Percentiles rank a stretch among this genome's conserved stretches.
These are phyloP conservation scores for Amphicarpaea edgeworthii DNA, from an alignment of 306 rosid genomes.

Conservation along the genomic window DNA sequence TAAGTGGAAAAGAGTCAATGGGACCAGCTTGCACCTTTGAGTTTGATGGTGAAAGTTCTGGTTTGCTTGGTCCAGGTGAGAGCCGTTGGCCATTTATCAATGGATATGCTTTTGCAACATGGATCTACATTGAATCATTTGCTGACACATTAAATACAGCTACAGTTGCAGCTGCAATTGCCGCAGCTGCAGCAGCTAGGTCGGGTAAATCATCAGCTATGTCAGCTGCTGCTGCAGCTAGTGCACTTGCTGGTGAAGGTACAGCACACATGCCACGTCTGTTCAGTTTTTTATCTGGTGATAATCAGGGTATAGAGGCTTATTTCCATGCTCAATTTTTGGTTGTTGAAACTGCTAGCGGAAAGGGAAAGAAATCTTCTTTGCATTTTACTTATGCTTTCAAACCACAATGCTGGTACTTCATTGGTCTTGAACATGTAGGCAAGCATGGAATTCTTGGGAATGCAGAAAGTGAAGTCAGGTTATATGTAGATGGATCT, in stretches of 20 bases:
- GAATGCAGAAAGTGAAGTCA: constrained; percentile 91
- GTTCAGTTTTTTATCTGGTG: constrained; percentile 93
- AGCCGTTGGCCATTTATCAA: constrained; percentile 97
- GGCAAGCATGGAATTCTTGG: constrained; percentile 96
- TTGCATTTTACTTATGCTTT: constrained; percentile 97
- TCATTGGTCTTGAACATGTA: constrained; percentile 92
- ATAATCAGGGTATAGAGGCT: constrained; percentile 99
- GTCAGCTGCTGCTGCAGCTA: constrained; percentile 99
- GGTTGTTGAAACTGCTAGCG: constrained; percentile 95
- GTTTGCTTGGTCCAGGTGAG: constrained; percentile 98
- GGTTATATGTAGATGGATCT: constrained; percentile 87
- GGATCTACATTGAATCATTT: constrained; percentile 99
- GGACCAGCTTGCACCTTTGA: constrained; percentile 97
- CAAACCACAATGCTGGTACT: constrained; percentile 99
- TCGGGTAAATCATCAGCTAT: constrained; percentile 99
- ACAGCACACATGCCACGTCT: constrained; percentile 98
- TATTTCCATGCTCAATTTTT: constrained; percentile 98
- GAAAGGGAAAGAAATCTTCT: constrained; percentile 95
- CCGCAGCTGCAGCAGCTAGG: constrained; percentile 97
- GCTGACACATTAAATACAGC: constrained; percentile 99
- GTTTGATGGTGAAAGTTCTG: constrained; percentile 99
- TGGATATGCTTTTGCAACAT: constrained; percentile 98
- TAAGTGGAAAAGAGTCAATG: constrained; percentile 90
- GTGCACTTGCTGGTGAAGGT: constrained; percentile 99
- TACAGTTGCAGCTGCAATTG: constrained; percentile 99